Conservation (phyloP, 2,329 filamentous ascomycete genomes). For the Paracorniculantispora psalliotae region DNA sequence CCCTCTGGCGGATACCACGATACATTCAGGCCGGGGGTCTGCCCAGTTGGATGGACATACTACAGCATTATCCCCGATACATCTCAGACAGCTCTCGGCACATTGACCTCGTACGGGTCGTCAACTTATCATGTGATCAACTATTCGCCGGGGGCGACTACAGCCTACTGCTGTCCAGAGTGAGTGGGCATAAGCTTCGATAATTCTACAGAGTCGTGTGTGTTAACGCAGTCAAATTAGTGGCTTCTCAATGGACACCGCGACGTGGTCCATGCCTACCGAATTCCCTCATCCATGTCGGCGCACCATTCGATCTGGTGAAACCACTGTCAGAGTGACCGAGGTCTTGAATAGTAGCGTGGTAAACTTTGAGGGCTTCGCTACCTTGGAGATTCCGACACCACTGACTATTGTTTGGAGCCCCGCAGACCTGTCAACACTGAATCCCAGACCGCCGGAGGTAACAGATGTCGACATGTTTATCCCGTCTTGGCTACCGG, state of each 20-base stretch:
- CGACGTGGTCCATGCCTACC: neutral
- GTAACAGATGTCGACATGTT: neutral
- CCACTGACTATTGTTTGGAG: neutral
- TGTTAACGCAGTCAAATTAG: neutral
- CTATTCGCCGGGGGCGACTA: neutral
- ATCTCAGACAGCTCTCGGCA: neutral
- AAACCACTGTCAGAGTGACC: neutral
- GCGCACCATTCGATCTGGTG: neutral
- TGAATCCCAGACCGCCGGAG: neutral
- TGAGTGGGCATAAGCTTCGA: neutral
- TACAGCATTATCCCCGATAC: neutral
- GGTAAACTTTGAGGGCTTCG: neutral
- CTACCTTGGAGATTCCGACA: neutral
- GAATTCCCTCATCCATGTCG: neutral
- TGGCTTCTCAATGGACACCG: neutral
- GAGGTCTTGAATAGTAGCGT: neutral
- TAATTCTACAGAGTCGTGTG: neutral
- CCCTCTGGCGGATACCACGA: neutral
- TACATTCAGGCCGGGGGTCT: constrained; percentile 6
- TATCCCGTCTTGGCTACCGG: constrained; percentile 5
- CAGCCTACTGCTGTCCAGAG: constrained; percentile 8
- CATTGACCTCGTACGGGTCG: neutral
- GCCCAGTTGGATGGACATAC: constrained; percentile 10
- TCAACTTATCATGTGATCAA: neutral
- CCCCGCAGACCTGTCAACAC: neutral